Evolutionary conservation across 169 alveolate species (phyloP).

Genomic region (Cryptosporidium meleagridis): DNA sequence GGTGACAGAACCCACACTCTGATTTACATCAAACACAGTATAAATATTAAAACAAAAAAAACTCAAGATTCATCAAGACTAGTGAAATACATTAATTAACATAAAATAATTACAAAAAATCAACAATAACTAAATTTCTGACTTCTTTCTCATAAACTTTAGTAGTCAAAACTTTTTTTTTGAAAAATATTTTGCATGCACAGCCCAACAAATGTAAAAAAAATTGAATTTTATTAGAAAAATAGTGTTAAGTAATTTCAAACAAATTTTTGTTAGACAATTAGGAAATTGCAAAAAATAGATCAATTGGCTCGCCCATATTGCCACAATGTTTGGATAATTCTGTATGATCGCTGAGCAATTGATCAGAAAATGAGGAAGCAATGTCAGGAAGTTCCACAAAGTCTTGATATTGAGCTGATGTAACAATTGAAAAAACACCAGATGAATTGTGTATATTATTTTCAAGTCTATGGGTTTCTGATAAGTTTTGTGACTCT

Average conservation of each 20-base stretch:
- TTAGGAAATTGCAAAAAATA: slow-evolving; percentile 52
- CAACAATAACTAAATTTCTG: neutral
- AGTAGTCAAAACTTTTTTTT: neutral
- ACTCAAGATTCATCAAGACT: neutral
- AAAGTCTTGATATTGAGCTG: slow-evolving; percentile 48
- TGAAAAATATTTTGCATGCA: neutral
- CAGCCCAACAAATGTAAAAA: neutral
- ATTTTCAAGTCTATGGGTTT: neutral
- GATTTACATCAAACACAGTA: neutral
- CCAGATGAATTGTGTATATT: slow-evolving; percentile 33
- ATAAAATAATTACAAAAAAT: neutral
- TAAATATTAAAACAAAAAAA: neutral
- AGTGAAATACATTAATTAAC: neutral
- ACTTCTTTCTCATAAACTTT: neutral
- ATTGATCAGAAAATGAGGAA: slow-evolving; percentile 28
- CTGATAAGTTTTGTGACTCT: slow-evolving; percentile 23
- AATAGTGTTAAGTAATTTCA: neutral
- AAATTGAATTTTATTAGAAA: neutral
- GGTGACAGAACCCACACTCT: slow-evolving; percentile 54
- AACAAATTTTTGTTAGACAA: neutral
- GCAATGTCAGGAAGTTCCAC: slow-evolving; percentile 66
- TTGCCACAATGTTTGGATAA: slow-evolving; percentile 11
- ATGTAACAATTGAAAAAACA: slow-evolving; percentile 33
- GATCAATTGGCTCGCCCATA: slow-evolving; percentile 58
- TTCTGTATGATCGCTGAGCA: slow-evolving; percentile 23